A percentile compares a stretch with the other conserved stretches of the same genome.
Evolutionary conservation across 2,329 filamentous ascomycete genomes (phyloP).

Genomic region (Xylaria sp.): DNA sequence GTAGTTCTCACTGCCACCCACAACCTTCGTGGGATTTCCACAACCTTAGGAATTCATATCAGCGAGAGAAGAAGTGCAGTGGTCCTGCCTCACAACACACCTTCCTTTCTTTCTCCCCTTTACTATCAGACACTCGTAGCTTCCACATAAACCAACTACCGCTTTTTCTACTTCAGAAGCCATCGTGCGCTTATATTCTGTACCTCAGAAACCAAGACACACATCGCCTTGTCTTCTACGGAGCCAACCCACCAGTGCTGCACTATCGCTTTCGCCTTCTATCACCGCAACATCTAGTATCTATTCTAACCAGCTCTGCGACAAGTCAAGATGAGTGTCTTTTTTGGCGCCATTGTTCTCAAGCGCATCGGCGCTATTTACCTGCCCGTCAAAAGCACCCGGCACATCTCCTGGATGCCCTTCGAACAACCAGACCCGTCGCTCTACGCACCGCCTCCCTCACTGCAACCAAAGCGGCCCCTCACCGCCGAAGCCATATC

Average conservation of each 20-base stretch:
- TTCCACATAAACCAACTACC: conserved; percentile 14
- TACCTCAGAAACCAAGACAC: background rate
- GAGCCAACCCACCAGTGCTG: background rate
- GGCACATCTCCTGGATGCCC: conserved; percentile 37
- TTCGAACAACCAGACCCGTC: conserved; percentile 37
- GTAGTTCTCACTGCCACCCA: background rate
- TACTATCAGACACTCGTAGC: conserved; percentile 5
- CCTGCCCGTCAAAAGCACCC: conserved; percentile 6
- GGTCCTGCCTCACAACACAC: background rate
- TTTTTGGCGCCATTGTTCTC: conserved; percentile 5
- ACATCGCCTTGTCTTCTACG: background rate
- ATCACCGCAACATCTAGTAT: conserved; percentile 7
- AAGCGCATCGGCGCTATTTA: background rate
- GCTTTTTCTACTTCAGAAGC: too few relatives aligned
- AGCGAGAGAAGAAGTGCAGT: too few relatives aligned
- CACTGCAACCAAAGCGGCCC: conserved; percentile 23
- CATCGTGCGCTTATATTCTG: too few relatives aligned
- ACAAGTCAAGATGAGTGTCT: conserved; percentile 25
- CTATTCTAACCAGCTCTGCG: background rate
- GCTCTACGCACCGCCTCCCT: conserved; percentile 26
- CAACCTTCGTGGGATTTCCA: background rate
- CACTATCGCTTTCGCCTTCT: background rate
- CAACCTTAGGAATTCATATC: background rate
- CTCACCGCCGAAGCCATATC: background rate
- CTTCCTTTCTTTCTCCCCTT: background rate